Conservation (phyloP, 768 basidiomycete genomes). For the Cyathus striatus region DNA sequence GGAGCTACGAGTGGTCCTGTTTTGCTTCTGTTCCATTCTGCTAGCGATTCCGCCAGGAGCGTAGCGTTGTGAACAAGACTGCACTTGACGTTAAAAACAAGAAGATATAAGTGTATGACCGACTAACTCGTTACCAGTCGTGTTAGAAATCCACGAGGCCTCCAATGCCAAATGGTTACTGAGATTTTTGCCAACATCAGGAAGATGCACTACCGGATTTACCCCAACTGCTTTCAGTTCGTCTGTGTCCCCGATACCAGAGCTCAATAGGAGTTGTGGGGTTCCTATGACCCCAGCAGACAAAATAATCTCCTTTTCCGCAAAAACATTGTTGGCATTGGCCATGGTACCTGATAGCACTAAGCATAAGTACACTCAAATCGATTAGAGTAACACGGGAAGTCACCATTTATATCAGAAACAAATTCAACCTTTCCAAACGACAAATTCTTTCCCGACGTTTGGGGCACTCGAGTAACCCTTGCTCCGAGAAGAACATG, state of each 20-base stretch:
- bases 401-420: no score
- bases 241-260: slow-evolving; percentile 17
- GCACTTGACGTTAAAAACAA: no score
- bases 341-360: not conserved
- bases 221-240: slow-evolving; percentile 12
- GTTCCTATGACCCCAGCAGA: slow-evolving; percentile 16
- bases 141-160: not conserved
- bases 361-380: not conserved
- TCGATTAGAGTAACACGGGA: no score
- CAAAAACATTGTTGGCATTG: slow-evolving; percentile 26
- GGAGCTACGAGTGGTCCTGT: slow-evolving; percentile 6
- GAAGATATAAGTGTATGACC: no score
- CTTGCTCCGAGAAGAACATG: slow-evolving; percentile 15
- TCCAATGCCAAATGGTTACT: slow-evolving; percentile 7
- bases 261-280: slow-evolving; percentile 17
- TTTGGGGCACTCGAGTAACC: slow-evolving; percentile 11
- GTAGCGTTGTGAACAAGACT: not conserved
- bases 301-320: slow-evolving; percentile 52
- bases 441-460: no score
- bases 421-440: no score
- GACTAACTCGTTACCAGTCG: no score
- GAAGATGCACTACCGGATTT: slow-evolving; percentile 9
- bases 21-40: slow-evolving; percentile 6
- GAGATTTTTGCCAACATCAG: slow-evolving; percentile 17
- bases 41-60: slow-evolving; percentile 1